These are phyloP conservation scores for Ziziphus jujuba DNA, from an alignment of 306 rosid species.

Conservation along the genomic window DNA sequence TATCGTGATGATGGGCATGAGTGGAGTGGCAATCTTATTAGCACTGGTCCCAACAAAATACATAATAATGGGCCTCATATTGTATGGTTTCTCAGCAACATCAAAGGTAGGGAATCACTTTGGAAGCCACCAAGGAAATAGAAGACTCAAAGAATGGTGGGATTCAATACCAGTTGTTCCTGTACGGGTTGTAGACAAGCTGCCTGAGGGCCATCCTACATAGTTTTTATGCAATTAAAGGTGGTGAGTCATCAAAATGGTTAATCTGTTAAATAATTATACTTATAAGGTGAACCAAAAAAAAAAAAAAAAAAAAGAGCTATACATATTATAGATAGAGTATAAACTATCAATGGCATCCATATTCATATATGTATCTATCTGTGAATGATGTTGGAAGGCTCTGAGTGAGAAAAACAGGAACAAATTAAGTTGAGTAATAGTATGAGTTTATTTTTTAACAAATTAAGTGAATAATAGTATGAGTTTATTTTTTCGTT, in stretches of 20 bases:
- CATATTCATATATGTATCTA: no score
- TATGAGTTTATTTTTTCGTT: no score
- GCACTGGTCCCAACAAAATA: constrained; percentile 67
- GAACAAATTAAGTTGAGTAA: no score
- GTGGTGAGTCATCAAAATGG: neutral
- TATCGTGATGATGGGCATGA: constrained; percentile 52
- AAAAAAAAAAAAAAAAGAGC: no score
- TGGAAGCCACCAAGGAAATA: constrained; percentile 43
- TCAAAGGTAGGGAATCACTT: constrained; percentile 30
- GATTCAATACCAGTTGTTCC: constrained; percentile 82
- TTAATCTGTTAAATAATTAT: no score
- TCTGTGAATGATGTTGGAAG: no score
- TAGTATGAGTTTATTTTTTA: no score
- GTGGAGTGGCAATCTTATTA: constrained; percentile 48
- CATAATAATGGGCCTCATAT: constrained; percentile 49
- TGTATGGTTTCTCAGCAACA: constrained; percentile 49
- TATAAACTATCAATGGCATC: no score
- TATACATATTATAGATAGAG: no score
- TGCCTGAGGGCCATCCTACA: constrained; percentile 1
- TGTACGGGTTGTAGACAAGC: constrained; percentile 53
- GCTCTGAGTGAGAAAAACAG: no score
- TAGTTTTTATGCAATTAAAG: neutral
- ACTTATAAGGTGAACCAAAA: no score
- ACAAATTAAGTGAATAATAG: no score
- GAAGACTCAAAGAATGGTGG: constrained; percentile 93